These are phyloP conservation scores for Botrytis cinerea DNA, from an alignment of 2,329 filamentous ascomycete genomes.

Conservation along the genomic window DNA sequence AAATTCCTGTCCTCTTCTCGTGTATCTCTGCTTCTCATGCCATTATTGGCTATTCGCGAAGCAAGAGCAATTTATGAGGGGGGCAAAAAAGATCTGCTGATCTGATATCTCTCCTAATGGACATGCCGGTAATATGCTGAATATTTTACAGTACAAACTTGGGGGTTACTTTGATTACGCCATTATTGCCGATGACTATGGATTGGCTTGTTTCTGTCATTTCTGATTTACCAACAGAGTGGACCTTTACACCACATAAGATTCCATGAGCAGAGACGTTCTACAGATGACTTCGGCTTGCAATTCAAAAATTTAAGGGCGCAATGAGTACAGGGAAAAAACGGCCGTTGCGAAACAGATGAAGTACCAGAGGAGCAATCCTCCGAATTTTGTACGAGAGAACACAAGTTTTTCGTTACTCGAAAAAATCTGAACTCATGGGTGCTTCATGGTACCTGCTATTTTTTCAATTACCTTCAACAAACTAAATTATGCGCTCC, in stretches of 20 bases:
- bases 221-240: constrained; percentile 2
- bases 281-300: background rate
- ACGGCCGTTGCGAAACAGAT: background rate
- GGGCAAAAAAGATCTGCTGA: constrained; percentile 10
- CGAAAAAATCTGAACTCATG: constrained; percentile 6
- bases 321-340: background rate
- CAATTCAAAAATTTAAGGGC: background rate
- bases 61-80: constrained; percentile 17
- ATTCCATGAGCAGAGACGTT: background rate
- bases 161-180: background rate
- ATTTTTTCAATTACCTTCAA: background rate
- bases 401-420: background rate
- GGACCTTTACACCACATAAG: constrained; percentile 2
- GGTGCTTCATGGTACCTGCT: background rate
- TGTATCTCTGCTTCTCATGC: background rate
- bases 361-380: background rate
- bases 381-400: background rate
- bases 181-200: background rate
- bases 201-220: background rate
- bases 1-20: constrained; percentile 6
- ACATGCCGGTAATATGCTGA: constrained; percentile 11
- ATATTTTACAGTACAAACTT: constrained; percentile 1
- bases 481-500: background rate
- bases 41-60: constrained; percentile 10
- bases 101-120: background rate